Percentiles rank a stretch among this genome's conserved stretches.
phyloP scores from a whole-genome alignment of 129 eudicot genomes.

The Tanacetum coccineum region DNA sequence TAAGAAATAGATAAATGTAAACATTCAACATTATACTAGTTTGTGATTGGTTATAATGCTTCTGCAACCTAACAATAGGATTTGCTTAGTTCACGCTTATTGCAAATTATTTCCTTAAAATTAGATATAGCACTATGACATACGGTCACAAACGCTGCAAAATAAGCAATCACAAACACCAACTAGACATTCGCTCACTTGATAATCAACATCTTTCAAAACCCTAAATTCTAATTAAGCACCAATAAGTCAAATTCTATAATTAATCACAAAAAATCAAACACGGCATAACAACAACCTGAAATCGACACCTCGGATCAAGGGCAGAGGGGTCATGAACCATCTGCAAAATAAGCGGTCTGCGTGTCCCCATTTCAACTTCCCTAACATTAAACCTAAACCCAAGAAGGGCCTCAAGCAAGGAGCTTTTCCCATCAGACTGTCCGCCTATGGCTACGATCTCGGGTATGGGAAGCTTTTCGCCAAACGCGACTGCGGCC shows the following conservation, averaged over 20 bases:
- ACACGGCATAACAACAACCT: slow-evolving; percentile 38
- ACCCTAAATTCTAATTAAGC: slow-evolving; percentile 1
- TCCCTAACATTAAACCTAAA: slow-evolving; percentile 94
- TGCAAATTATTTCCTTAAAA: too few species aligned
- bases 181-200: background rate
- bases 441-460: slow-evolving; percentile 97
- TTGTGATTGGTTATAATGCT: too few species aligned
- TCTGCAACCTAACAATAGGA: too few species aligned
- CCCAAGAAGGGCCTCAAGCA: slow-evolving; percentile 93
- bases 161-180: background rate
- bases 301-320: slow-evolving; percentile 89
- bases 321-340: slow-evolving; percentile 78
- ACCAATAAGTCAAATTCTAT: slow-evolving; percentile 25
- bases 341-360: slow-evolving; percentile 96
- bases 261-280: too few species aligned
- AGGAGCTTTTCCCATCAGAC: slow-evolving; percentile 98
- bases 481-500: slow-evolving; percentile 96
- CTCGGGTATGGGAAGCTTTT: slow-evolving; percentile 95
- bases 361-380: slow-evolving; percentile 96
- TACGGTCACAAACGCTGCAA: background rate
- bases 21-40: too few species aligned
- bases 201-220: background rate
- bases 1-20: too few species aligned
- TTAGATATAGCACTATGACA: too few species aligned
- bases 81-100: too few species aligned